These are phyloP conservation scores for Teratosphaeria zuluensis DNA, from an alignment of 2,329 filamentous ascomycete species.

Conservation along the genomic window DNA sequence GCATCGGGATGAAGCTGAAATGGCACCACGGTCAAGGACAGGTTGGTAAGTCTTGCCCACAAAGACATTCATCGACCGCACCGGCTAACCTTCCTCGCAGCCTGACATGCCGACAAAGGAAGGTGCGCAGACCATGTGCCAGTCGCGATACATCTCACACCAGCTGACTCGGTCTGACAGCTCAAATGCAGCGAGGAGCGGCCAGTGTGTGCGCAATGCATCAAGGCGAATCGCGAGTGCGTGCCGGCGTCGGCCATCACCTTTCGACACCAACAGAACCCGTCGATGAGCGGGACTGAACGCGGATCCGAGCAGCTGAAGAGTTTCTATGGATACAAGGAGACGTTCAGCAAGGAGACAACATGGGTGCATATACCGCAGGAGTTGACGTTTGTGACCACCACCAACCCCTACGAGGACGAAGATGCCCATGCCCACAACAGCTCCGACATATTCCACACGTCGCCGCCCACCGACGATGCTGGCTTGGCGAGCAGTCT, in stretches of 20 bases:
- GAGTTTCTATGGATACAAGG: slow-evolving; percentile 57
- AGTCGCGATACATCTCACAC: neutral
- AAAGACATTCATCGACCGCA: neutral
- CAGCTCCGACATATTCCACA: neutral
- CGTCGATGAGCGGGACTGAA: slow-evolving; percentile 51
- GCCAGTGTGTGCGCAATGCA: slow-evolving; percentile 51
- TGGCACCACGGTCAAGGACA: slow-evolving; percentile 24
- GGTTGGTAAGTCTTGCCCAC: slow-evolving; percentile 20
- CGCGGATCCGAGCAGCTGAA: slow-evolving; percentile 41
- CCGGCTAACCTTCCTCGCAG: slow-evolving; percentile 22
- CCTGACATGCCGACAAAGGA: slow-evolving; percentile 25
- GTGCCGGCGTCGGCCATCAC: slow-evolving; percentile 53
- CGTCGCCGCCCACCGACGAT: neutral
- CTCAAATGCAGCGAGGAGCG: slow-evolving; percentile 57
- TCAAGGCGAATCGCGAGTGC: slow-evolving; percentile 51
- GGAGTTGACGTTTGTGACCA: slow-evolving; percentile 52
- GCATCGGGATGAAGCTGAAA: neutral
- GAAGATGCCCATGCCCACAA: slow-evolving; percentile 13
- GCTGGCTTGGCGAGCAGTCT: slow-evolving; percentile 1
- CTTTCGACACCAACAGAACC: slow-evolving; percentile 61
- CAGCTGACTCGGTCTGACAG: slow-evolving; percentile 23
- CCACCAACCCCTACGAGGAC: slow-evolving; percentile 52
- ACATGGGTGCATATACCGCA: slow-evolving; percentile 55
- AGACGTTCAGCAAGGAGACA: slow-evolving; percentile 51
- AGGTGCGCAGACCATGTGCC: slow-evolving; percentile 12